Percentiles rank a stretch among this genome's conserved stretches.
phyloP scores from a whole-genome alignment of 2,329 filamentous ascomycete species.

The Pseudogymnoascus verrucosus region DNA sequence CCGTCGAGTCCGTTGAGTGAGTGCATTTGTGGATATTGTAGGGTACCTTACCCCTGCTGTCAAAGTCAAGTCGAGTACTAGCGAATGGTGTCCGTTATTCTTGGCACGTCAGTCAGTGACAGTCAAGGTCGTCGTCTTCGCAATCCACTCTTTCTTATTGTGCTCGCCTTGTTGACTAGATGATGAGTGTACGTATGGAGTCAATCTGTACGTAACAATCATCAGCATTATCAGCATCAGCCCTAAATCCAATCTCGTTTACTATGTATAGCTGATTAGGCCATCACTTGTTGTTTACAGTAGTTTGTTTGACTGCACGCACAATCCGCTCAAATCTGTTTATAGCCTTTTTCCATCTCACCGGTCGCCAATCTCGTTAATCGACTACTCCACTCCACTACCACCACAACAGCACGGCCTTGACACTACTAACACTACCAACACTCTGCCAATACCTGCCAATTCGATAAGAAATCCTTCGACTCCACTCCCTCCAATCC shows the following conservation, averaged over 20 bases:
- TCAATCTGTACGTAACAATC: background rate
- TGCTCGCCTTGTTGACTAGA: background rate
- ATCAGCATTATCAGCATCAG: background rate
- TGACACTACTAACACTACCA: background rate
- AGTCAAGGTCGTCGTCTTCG: too few relatives aligned
- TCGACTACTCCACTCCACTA: background rate
- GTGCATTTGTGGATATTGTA: too few relatives aligned
- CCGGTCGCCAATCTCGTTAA: background rate
- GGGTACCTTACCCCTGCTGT: too few relatives aligned
- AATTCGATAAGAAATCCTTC: background rate
- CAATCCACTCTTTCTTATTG: background rate
- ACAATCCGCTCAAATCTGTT: background rate
- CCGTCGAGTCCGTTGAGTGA: too few relatives aligned
- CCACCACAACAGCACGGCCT: background rate
- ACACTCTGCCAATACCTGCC: background rate
- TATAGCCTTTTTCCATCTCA: background rate
- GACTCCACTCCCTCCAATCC: background rate
- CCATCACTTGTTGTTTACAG: background rate
- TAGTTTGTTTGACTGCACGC: background rate
- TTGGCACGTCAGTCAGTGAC: background rate
- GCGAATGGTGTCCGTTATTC: too few relatives aligned
- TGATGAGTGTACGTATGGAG: background rate
- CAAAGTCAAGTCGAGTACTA: too few relatives aligned
- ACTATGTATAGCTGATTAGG: background rate
- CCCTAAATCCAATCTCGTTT: background rate